A percentile compares a stretch with the other conserved stretches of the same genome.
phyloP scores from a whole-genome alignment of 2,329 filamentous ascomycete genomes.

The Kalmusia sp. region DNA sequence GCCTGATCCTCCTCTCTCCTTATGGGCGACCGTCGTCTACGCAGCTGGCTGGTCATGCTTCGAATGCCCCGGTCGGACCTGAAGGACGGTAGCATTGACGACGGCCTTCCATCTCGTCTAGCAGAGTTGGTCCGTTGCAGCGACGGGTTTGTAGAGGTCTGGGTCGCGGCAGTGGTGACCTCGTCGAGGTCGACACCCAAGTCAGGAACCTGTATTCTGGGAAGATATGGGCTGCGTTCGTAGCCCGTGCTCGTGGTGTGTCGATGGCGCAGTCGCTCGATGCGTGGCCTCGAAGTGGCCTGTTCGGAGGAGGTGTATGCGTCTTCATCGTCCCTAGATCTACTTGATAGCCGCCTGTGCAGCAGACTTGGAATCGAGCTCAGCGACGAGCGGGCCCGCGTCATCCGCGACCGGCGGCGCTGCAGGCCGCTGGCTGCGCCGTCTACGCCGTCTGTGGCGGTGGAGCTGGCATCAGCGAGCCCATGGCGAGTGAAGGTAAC shows the following conservation, averaged over 20 bases:
- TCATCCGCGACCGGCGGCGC: conserved; percentile 42
- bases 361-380: conserved; percentile 42
- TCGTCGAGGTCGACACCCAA: conserved; percentile 49
- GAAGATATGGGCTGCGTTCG: conserved; percentile 42
- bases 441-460: conserved; percentile 22
- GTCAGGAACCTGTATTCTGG: conserved; percentile 42
- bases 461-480: conserved; percentile 41
- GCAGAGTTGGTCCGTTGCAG: conserved; percentile 30
- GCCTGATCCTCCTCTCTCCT: conserved; percentile 67
- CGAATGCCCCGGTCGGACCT: conserved; percentile 44
- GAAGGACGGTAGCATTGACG: conserved; percentile 45
- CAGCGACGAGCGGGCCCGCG: conserved; percentile 45
- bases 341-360: conserved; percentile 33
- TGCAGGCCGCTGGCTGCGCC: conserved; percentile 14
- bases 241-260: conserved; percentile 27
- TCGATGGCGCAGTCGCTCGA: conserved; percentile 24
- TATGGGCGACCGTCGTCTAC: conserved; percentile 61
- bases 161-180: conserved; percentile 25
- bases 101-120: conserved; percentile 40
- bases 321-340: conserved; percentile 24
- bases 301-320: conserved; percentile 20
- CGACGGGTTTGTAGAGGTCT: conserved; percentile 25
- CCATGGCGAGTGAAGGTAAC: conserved; percentile 36
- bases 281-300: conserved; percentile 14
- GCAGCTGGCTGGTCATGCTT: conserved; percentile 51